phyloP scores from a whole-genome alignment of 306 rosid species.

The Cucurbita pepo region DNA sequence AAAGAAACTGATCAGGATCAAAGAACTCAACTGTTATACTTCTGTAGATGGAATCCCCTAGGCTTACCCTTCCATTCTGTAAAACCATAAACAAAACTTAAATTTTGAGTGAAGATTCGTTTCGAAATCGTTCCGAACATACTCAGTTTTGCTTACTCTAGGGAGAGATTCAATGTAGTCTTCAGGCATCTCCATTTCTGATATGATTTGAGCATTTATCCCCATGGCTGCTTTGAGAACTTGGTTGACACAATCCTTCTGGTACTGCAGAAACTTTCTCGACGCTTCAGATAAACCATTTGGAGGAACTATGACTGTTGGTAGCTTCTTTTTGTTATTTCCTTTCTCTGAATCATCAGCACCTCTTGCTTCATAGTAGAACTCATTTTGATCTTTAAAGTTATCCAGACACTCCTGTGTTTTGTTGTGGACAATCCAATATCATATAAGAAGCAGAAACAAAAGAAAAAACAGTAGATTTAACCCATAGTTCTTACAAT shows the following conservation, averaged over 20 bases:
- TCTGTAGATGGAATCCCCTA: constrained; percentile 69
- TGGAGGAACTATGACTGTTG: constrained; percentile 63
- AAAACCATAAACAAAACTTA: background rate
- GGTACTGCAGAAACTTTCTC: constrained; percentile 81
- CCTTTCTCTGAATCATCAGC: constrained; percentile 46
- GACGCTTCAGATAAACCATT: constrained; percentile 64
- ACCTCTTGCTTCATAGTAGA: constrained; percentile 58
- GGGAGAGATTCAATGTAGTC: constrained; percentile 87
- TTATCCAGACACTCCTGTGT: constrained; percentile 80
- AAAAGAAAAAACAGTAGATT: background rate
- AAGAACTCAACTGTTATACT: constrained; percentile 77
- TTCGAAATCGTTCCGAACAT: background rate
- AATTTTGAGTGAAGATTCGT: background rate
- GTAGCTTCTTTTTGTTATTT: constrained; percentile 43
- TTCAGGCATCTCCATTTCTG: constrained; percentile 94
- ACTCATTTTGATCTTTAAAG: constrained; percentile 58
- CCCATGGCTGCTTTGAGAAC: constrained; percentile 99
- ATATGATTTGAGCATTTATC: constrained; percentile 81
- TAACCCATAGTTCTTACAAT: constrained; percentile 33
- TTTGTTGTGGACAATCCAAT: background rate
- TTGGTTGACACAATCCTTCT: constrained; percentile 92
- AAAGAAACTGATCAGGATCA: constrained; percentile 79
- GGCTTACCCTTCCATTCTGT: constrained; percentile 92
- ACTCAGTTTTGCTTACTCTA: constrained; percentile 30
- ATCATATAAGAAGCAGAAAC: background rate